Evolutionary conservation across 2,329 filamentous ascomycete genomes (phyloP).

Genomic region (Pezicula neosporulosa): DNA sequence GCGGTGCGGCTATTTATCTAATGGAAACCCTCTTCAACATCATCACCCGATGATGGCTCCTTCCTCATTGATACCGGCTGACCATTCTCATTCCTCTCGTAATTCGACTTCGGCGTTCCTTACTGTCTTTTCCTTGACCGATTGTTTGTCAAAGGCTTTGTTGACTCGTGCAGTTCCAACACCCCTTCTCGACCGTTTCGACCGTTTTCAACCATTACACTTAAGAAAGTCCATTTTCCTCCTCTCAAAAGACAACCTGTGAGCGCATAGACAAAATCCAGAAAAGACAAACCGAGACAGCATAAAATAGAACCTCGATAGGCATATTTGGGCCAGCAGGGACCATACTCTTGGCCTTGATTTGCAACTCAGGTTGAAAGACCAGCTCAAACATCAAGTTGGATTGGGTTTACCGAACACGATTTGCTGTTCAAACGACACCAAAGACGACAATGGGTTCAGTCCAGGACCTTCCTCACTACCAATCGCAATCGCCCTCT

Average conservation of each 20-base stretch:
- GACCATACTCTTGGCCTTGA: no score
- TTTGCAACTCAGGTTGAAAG: no score
- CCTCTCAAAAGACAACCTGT: neutral
- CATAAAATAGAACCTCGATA: no score
- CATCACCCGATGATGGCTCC: neutral
- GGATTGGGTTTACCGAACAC: neutral
- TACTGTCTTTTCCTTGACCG: no score
- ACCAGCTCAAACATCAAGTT: no score
- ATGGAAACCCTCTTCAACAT: neutral
- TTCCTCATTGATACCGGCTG: neutral
- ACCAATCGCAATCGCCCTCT: constrained; percentile 23
- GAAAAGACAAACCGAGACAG: neutral
- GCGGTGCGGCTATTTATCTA: neutral
- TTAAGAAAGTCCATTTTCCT: neutral
- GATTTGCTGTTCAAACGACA: neutral
- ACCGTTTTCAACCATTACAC: neutral
- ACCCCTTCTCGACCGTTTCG: neutral
- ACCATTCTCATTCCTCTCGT: no score
- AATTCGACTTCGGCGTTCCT: no score
- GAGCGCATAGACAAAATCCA: neutral
- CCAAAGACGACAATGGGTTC: constrained; percentile 2
- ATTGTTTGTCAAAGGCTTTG: no score
- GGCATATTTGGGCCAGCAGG: no score
- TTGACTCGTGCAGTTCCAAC: no score
- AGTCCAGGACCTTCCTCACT: constrained; percentile 16